Base-by-base conservation (phyloP, 1,284 basidiomycete species). In the Ustilago lituana region DNA sequence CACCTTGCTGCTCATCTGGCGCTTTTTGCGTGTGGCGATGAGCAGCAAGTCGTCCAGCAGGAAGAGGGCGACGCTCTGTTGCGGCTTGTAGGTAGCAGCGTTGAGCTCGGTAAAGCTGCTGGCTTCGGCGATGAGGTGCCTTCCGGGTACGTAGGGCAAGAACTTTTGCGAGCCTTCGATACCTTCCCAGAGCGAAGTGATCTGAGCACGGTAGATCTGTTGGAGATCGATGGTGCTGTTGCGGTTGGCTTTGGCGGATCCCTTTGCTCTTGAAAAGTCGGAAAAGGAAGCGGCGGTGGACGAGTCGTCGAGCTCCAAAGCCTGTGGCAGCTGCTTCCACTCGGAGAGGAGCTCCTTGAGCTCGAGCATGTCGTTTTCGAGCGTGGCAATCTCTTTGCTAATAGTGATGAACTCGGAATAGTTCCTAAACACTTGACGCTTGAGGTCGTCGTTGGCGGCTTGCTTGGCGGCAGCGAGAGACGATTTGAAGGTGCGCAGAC, bases 161-260 rank as follows among this genome's bases (percentile, higher is more conserved):
- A 95, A 94, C 82, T 97, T 97, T 70, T 94, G 90, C 0, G 94
- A 93, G n/a, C 96, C 95, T 79, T 97, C 93, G 68, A 98, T 91
- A 47, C 90, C 90, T 5, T 91, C 85, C 84, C 96, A 96, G 0
- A 98, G 85, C 1, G 89, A 88, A 73, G 94, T 91, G 85, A 98
- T 90, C 84, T 98, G 95, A 35, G 90, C 91, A 54, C 91, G 91
- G 82, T 98, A 98, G 66, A 98, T 87, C 45, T 94, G 89, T 54
- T 93, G 91, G 27, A 98, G 87, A 82, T 98, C 94, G 27, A 77
- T 36, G 23, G 65, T 65, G 43, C 70, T 71, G 45, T 60, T 69
- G 26, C 75, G 60, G 11, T 68, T 60, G 9, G 54, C 19, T 10
- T 46, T 60, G 12, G 44, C 50, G 12, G 52, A 37, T 4, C 35